These are phyloP conservation scores for Sugiyamaella xylanicola DNA, from an alignment of 1,139 yeast genomes.

Conservation along the genomic window DNA sequence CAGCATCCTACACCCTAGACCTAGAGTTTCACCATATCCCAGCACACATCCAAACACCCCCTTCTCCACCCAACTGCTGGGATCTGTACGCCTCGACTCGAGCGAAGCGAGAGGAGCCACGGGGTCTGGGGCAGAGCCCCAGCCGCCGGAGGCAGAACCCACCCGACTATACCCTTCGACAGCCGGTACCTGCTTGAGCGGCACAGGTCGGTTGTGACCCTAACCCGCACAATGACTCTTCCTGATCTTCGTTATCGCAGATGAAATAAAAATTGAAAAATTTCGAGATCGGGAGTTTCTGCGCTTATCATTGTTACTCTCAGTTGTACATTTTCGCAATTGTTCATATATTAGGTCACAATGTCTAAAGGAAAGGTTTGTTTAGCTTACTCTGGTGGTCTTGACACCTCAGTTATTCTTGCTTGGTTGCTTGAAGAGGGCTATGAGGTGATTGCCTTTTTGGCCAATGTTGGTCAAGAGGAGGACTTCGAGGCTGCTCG, in stretches of 20 bases:
- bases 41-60: no score
- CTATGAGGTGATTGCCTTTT: slow-evolving; percentile 95
- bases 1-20: no score
- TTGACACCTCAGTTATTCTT: slow-evolving; percentile 94
- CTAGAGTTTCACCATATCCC: no score
- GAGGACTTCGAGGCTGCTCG: slow-evolving; percentile 98
- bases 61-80: no score
- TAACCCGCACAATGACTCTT: slow-evolving; percentile 13
- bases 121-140: no score
- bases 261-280: neutral
- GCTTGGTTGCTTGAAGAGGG: slow-evolving; percentile 99
- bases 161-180: no score
- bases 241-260: slow-evolving; percentile 2
- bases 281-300: neutral
- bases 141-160: no score
- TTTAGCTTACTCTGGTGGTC: slow-evolving; percentile 98
- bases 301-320: neutral
- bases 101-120: no score
- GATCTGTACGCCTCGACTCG: no score
- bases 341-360: neutral
- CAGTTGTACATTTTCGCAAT: neutral
- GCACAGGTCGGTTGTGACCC: no score
- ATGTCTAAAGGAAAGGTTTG: slow-evolving; percentile 86
- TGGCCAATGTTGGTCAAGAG: slow-evolving; percentile 98
- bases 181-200: no score